A percentile compares a stretch with the other conserved stretches of the same genome.
These are phyloP conservation scores for Pyricularia grisea DNA, from an alignment of 2,329 filamentous ascomycete genomes.

Conservation along the genomic window DNA sequence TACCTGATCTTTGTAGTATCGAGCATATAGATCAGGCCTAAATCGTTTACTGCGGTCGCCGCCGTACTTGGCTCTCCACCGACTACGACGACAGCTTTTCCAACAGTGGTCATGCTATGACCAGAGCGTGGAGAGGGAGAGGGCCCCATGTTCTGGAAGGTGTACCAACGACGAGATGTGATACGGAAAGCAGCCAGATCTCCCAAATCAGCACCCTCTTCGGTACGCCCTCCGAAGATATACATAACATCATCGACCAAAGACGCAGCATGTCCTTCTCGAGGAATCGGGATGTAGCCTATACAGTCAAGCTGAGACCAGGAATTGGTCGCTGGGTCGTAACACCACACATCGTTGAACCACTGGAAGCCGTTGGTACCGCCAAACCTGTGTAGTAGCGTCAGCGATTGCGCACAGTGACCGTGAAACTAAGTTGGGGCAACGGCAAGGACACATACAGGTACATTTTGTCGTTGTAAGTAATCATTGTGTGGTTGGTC, in stretches of 20 bases:
- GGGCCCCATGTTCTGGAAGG: slow-evolving; percentile 98
- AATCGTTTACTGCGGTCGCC: slow-evolving; percentile 68
- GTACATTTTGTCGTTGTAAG: slow-evolving; percentile 87
- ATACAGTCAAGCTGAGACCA: slow-evolving; percentile 94
- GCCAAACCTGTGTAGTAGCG: slow-evolving; percentile 62
- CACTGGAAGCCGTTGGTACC: slow-evolving; percentile 92
- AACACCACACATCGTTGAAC: slow-evolving; percentile 99
- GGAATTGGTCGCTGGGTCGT: slow-evolving; percentile 70
- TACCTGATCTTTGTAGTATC: slow-evolving; percentile 97
- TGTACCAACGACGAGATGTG: slow-evolving; percentile 88
- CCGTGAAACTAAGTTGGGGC: slow-evolving; percentile 7
- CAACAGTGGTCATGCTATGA: slow-evolving; percentile 94
- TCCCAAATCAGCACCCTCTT: slow-evolving; percentile 85
- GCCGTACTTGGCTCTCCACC: slow-evolving; percentile 92
- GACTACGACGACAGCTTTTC: slow-evolving; percentile 84
- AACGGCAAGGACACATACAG: slow-evolving; percentile 50
- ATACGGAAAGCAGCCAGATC: slow-evolving; percentile 75
- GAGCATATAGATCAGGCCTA: slow-evolving; percentile 82
- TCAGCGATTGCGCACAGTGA: not conserved
- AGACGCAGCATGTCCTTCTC: slow-evolving; percentile 89
- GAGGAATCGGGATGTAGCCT: slow-evolving; percentile 87
- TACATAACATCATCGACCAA: slow-evolving; percentile 99
- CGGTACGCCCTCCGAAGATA: slow-evolving; percentile 90
- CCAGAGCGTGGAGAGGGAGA: slow-evolving; percentile 89
- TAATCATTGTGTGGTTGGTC: slow-evolving; percentile 91